Conservation (phyloP, 169 alveolate genomes). For the Eimeria tenella region DNA sequence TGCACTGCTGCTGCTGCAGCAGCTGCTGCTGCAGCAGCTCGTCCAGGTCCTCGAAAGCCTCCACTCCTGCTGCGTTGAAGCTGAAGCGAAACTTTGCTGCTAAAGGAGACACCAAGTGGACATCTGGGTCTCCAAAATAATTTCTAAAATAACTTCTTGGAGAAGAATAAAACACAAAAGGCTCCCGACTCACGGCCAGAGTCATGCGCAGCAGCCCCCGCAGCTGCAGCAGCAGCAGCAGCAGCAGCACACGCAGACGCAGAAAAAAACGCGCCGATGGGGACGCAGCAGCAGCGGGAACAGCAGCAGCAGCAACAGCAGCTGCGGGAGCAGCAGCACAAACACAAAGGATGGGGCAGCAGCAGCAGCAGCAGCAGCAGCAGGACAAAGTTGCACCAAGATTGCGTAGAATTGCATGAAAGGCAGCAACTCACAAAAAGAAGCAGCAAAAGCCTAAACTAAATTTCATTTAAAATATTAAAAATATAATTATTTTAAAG, state of each 20-base stretch:
- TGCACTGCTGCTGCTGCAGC: background rate
- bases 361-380: too few relatives aligned
- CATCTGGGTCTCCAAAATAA: constrained; percentile 90
- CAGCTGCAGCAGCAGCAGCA: constrained; percentile 78
- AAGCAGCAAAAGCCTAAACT: too few relatives aligned
- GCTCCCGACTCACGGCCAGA: constrained; percentile 87
- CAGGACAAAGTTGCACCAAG: too few relatives aligned
- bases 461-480: too few relatives aligned
- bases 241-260: background rate
- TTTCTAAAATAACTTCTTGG: constrained; percentile 86
- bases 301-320: too few relatives aligned
- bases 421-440: too few relatives aligned
- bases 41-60: constrained; percentile 8
- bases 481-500: too few relatives aligned
- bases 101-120: constrained; percentile 84
- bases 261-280: too few relatives aligned
- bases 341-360: too few relatives aligned
- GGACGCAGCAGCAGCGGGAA: too few relatives aligned
- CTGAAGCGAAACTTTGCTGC: constrained; percentile 86
- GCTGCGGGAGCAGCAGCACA: too few relatives aligned
- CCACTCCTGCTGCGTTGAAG: constrained; percentile 87
- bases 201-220: constrained; percentile 85
- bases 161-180: constrained; percentile 87
- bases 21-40: background rate
- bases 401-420: too few relatives aligned